Evolutionary conservation across 2,329 filamentous ascomycete species (phyloP).

Genomic region (Periconia macrospinosa): DNA sequence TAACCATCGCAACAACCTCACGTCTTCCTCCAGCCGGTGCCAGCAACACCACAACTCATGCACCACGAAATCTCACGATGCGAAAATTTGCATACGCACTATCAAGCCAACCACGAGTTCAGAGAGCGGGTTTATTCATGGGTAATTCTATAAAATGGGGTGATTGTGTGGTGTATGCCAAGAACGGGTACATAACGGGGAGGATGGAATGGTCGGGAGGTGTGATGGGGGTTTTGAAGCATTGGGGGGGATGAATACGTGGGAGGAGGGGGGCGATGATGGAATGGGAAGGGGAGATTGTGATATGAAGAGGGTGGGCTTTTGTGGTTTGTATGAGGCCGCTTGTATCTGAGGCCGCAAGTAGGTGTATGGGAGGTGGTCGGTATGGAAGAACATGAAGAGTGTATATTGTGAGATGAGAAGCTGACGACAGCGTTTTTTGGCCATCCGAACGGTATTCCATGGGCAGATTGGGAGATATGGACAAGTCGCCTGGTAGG

Average conservation of each 20-base stretch:
- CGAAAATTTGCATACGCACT: background rate
- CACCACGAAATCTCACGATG: slow-evolving; percentile 1
- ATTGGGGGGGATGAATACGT: background rate
- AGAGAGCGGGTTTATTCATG: too few relatives aligned
- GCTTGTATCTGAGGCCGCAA: slow-evolving; percentile 8
- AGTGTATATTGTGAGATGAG: too few relatives aligned
- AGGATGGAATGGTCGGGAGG: slow-evolving; percentile 3
- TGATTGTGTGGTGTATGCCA: background rate
- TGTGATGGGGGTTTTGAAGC: slow-evolving; percentile 18
- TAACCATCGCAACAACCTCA: slow-evolving; percentile 3
- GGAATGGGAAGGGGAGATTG: slow-evolving; percentile 4
- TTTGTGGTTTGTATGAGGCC: slow-evolving; percentile 15
- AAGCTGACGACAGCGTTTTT: background rate
- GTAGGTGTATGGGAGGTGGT: background rate
- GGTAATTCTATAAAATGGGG: background rate
- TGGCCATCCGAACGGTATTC: background rate
- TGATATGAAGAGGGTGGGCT: background rate
- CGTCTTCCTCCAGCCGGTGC: background rate
- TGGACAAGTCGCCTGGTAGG: slow-evolving; percentile 6
- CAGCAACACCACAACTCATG: background rate
- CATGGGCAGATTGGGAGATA: slow-evolving; percentile 3
- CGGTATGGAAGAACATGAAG: too few relatives aligned
- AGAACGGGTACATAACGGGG: slow-evolving; percentile 1
- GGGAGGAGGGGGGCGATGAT: background rate
- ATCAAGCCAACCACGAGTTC: background rate